Base-by-base conservation (phyloP, 2,329 filamentous ascomycete genomes). In the Leptographium procerum region DNA sequence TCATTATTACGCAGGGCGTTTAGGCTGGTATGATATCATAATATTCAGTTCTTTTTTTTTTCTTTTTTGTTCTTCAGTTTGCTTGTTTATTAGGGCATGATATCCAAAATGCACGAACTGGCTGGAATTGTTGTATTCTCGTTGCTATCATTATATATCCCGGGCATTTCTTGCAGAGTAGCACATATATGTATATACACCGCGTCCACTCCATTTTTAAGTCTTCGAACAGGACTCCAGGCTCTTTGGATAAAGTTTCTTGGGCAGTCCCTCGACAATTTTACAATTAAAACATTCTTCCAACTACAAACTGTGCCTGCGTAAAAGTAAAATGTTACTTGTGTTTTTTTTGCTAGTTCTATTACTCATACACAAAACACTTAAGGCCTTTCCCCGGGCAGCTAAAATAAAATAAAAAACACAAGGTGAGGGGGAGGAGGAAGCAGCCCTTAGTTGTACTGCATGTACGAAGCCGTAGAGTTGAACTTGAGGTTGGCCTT, bases 401-500 rank as follows among this genome's bases (percentile, higher is more conserved):
- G n/a, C n/a, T n/a, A n/a, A n/a, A n/a, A n/a, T n/a, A n/a, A n/a
- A n/a, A n/a, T n/a, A n/a, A n/a, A n/a, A n/a, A n/a, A n/a, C n/a
- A n/a, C n/a, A n/a, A n/a, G n/a, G n/a, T n/a, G n/a, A n/a, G n/a
- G n/a, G n/a, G n/a, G n/a, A n/a, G n/a, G n/a, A n/a, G n/a, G n/a
- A n/a, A n/a, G n/a, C n/a, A n/a, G n/a, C n/a, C n/a, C 24, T 53
- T 95, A 97, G 75, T 99, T 99, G 82, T 99, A 99, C 77, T 97
- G 94, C 83, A 94, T 94, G 77, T 99, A 99, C 63, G 89, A 91
- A 55, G 94, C 92, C 60, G 94, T 99, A 60, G 89, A 95, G 83
- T 96, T 97, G 81, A 99, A 99, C 84, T 99, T 99, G 72, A 96
- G 79, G 75, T 97, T 96, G 67, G 89, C 91, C 83, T 96, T 96